Evolutionary conservation across 176 grass and related monocot genomes (phyloP).

Genomic region (Phyllostachys edulis): DNA sequence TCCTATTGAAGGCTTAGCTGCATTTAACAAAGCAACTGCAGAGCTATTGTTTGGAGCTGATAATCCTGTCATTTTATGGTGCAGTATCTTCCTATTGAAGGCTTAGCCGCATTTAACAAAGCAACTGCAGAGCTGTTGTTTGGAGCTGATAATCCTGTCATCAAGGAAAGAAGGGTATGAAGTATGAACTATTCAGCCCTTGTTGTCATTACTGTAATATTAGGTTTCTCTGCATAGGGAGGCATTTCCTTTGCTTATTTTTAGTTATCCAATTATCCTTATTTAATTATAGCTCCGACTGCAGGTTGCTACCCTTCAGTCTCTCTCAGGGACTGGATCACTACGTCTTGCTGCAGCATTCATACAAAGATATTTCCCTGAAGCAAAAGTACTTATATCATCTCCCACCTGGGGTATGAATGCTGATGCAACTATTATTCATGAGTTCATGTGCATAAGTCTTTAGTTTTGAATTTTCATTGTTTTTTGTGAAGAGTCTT

Average conservation of each 20-base stretch:
- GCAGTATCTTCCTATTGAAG: too few relatives aligned
- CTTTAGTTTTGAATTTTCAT: not conserved
- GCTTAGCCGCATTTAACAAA: too few relatives aligned
- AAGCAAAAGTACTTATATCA: slow-evolving; percentile 90
- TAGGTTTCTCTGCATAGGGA: not conserved
- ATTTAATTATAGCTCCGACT: slow-evolving; percentile 10
- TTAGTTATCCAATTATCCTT: slow-evolving; percentile 21
- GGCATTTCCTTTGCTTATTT: slow-evolving; percentile 17
- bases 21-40: slow-evolving; percentile 95
- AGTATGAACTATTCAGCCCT: slow-evolving; percentile 38
- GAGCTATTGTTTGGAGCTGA: too few relatives aligned
- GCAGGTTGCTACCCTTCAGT: slow-evolving; percentile 90
- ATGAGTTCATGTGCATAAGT: slow-evolving; percentile 4
- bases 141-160: slow-evolving; percentile 68
- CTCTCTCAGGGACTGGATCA: slow-evolving; percentile 90
- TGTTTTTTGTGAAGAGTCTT: not conserved
- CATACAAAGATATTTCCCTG: slow-evolving; percentile 95
- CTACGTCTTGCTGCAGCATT: slow-evolving; percentile 89
- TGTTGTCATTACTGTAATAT: not conserved
- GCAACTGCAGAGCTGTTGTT: too few relatives aligned
- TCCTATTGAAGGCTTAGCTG: slow-evolving; percentile 91
- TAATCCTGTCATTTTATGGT: too few relatives aligned
- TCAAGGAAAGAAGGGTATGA: slow-evolving; percentile 66
- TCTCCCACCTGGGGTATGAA: slow-evolving; percentile 89
- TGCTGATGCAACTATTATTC: slow-evolving; percentile 22